Evolutionary conservation across 495 filamentous ascomycete species (phyloP), one percentile per base, ranked within the genome.

Genomic region (Bacidia gigantensis): DNA sequence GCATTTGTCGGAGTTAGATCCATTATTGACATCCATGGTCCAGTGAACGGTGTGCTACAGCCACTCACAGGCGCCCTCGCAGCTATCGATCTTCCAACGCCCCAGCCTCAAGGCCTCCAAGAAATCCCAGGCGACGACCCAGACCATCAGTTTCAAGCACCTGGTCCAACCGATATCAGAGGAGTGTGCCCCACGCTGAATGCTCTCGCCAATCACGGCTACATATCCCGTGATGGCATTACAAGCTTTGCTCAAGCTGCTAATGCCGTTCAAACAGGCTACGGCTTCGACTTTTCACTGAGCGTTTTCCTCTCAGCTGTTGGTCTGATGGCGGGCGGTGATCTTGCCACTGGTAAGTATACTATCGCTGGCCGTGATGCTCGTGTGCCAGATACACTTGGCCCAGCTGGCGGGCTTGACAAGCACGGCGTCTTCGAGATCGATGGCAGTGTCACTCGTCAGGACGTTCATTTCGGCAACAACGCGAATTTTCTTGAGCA

Each of bases 161-260:
- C 56, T 5, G 56, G 51, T 11, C 43, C 43, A 12, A 54, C 24
- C 43, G 51, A 54, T 54, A 29, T 47, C 54, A 55, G 72, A 41
- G 61, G 65, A 53, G 63, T 73, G 46, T 73, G 74, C 53, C 72
- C 73, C 1, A 69, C 67, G 26, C 59, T 76, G 26, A 75, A 76
- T 54, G 57, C 66, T 11, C 60, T 76, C 25, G 74, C 74, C 2
- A 76, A 76, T 60, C 71, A 75, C 58, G 64, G 64, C 49, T 76
- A 76, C 55, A 58, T 77, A 3, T 63, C 68, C 3, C 71, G 63
- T 40, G 64, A 69, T 55, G 74, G 74, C 38, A 61, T 61, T 26
- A 61, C 58, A 12, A 39, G 26, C 32, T 61, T 59, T 46, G 58
- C 58, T n/a, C 52, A 61, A 46, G 58, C 56, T 26, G 58, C 58